Evolutionary conservation across 2,329 filamentous ascomycete species (phyloP), one percentile per base, ranked within the genome.

Genomic region (Orbilia brochopaga): DNA sequence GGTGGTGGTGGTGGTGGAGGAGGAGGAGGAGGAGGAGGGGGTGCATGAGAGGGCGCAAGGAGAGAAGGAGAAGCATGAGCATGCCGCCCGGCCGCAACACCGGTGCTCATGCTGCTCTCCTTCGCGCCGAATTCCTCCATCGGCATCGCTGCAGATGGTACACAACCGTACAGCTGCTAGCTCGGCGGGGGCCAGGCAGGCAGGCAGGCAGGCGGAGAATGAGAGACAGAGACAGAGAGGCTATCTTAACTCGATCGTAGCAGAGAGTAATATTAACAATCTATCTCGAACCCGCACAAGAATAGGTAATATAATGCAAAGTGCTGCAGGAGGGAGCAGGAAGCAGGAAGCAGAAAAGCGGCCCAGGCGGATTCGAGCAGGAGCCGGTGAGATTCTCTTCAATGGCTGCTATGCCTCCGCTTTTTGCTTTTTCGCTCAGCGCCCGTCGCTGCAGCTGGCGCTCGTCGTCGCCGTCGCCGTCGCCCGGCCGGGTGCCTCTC

Each of bases 111-210:
- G 44, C 53, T 32, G 58, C 48, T 55, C 53, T 70, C 66, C 66
- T 64, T 64, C 66, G 66, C 66, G 66, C 59, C 66, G 48, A 59
- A 51, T 62, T 70, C 66, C 59, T 70, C 66, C 66, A 70, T 70
- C 66, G 66, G 66, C 66, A 70, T 70, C n/a, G 60, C 42, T 37
- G 58, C 37, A 42, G 37, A 17, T 6, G 13, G 13, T 4, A 13
- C 13, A 6, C 27, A 4, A 3, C 8, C 27, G 3, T 42, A 10
- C 11, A 21, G 21, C 15, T 3, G 21, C 46, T 27, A 7, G 17
- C 17, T 51, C 3, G 23, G 27, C 27, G 3, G 8, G 27, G 4
- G 8, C 4, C 3, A 32, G 27, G 27, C 27, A 32, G 27, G 27
- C 27, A 32, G 27, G n/a, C n/a, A 48, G 7, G 44, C 44, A n/a